Conservation (phyloP, 208 protist species). For the Trypanosoma lewisi region DNA sequence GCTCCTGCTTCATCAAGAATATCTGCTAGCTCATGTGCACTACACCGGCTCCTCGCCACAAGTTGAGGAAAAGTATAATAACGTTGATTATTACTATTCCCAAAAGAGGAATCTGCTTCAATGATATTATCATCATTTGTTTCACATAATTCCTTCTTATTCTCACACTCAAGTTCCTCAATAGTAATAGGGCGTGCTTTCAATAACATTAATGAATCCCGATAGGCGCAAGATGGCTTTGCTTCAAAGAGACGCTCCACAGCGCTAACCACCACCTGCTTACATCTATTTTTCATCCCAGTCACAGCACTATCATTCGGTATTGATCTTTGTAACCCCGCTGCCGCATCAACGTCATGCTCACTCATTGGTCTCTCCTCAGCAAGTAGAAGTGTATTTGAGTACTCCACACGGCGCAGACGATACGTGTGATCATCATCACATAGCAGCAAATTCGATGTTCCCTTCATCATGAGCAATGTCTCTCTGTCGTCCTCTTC, state of each 20-base stretch:
- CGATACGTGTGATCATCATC: slow-evolving; percentile 29
- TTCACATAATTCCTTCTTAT: background rate
- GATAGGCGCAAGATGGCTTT: slow-evolving; percentile 31
- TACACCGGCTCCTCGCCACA: slow-evolving; percentile 30
- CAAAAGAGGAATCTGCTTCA: background rate
- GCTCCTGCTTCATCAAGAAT: slow-evolving; percentile 37
- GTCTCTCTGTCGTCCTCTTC: background rate
- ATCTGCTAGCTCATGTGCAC: slow-evolving; percentile 47
- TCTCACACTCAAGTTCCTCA: slow-evolving; percentile 40
- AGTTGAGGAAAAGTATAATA: slow-evolving; percentile 62
- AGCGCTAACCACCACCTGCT: slow-evolving; percentile 38
- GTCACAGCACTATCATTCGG: background rate
- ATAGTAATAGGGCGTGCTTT: slow-evolving; percentile 35
- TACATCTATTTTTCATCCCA: background rate
- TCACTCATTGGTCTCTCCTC: slow-evolving; percentile 22
- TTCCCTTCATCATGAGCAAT: slow-evolving; percentile 46
- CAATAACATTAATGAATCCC: slow-evolving; percentile 29
- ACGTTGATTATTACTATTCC: background rate
- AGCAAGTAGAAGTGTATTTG: slow-evolving; percentile 68
- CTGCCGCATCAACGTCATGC: background rate
- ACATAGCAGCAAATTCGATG: slow-evolving; percentile 34
- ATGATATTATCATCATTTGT: background rate
- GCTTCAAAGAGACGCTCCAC: slow-evolving; percentile 50
- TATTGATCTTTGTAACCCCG: background rate
- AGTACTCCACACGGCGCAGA: slow-evolving; percentile 77